Evolutionary conservation across 1,284 basidiomycete species (phyloP).

Genomic region (Hortiboletus rubellus): DNA sequence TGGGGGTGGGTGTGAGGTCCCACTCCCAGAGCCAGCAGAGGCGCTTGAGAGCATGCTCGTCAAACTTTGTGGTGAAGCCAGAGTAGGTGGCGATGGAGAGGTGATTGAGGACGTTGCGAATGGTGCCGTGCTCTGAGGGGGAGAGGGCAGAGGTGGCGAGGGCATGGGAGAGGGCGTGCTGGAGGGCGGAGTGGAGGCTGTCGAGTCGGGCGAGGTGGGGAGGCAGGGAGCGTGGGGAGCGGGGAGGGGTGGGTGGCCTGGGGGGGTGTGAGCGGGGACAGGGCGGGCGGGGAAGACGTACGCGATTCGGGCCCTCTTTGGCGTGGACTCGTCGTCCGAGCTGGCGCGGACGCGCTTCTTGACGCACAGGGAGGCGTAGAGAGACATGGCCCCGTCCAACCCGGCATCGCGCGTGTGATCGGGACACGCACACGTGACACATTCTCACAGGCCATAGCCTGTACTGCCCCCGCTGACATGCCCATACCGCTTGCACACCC

Average conservation of each 20-base stretch:
- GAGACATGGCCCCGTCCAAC: slow-evolving; percentile 17
- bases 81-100: slow-evolving; percentile 66
- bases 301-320: slow-evolving; percentile 65
- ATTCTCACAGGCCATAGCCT: slow-evolving; percentile 22
- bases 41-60: slow-evolving; percentile 63
- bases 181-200: slow-evolving; percentile 63
- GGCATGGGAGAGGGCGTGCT: slow-evolving; percentile 78
- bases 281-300: slow-evolving; percentile 28
- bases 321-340: slow-evolving; percentile 59
- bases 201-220: slow-evolving; percentile 59
- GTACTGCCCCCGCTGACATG: too few relatives aligned
- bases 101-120: slow-evolving; percentile 77
- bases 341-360: slow-evolving; percentile 58
- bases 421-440: slow-evolving; percentile 32
- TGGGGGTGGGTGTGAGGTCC: slow-evolving; percentile 51
- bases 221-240: slow-evolving; percentile 49
- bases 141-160: slow-evolving; percentile 76
- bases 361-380: slow-evolving; percentile 38
- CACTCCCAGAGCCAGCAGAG: slow-evolving; percentile 90
- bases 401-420: slow-evolving; percentile 20
- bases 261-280: background rate
- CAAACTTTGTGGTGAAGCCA: slow-evolving; percentile 62
- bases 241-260: slow-evolving; percentile 59
- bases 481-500: too few relatives aligned
- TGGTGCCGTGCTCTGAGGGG: slow-evolving; percentile 70